Base-by-base conservation (phyloP, 2,329 filamentous ascomycete species). In the Cladobotryum protrusum region DNA sequence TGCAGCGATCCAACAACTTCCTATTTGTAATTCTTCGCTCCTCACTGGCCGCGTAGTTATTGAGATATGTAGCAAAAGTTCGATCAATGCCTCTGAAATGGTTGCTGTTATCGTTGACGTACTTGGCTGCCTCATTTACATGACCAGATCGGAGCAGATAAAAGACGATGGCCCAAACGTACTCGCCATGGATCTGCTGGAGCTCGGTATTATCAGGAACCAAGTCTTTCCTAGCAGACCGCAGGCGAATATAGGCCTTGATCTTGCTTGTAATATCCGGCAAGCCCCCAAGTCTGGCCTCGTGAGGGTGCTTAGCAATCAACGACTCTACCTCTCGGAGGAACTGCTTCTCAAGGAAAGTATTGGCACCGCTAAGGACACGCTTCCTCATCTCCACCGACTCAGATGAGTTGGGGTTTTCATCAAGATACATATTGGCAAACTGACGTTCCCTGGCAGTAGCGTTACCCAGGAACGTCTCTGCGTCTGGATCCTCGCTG, bases 111-210 rank as follows among this genome's bases (percentile, higher is more conserved):
- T 82, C 79, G 59, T 85, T 85, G 51, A 97, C 89, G 66, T 96
- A 99, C 55, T 87, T 79, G 29, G 87, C 84, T 14, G 92, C 92
- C 67, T 97, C 92, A 14, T 79, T 78, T 47, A 93, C 77, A 57
- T 95, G 85, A 45, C 93, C 93, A 54, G 86, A 86, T 42, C 93
- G 83, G 19, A 99, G 73, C 37, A 97, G 79, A 68, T 89, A 97
- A 72, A 95, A 99, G 41, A 99, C 83, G 45, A 96, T 78, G 40
- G 91, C 90, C 93, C 93, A 99, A 56, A 91, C 86, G 61, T 86
- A 93, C 64, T 96, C 91, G 46, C 87, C 83, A 39, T 83, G 82
- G 43, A 91, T 78, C 65, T 84, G 82, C 67, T 95, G 89, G 43
- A 96, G 75, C 56, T 92, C 83, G 4, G 85, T 81, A 54, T 86